Conservation (phyloP, 163 green algal genomes). For the Coccomyxa subellipsoidea region DNA sequence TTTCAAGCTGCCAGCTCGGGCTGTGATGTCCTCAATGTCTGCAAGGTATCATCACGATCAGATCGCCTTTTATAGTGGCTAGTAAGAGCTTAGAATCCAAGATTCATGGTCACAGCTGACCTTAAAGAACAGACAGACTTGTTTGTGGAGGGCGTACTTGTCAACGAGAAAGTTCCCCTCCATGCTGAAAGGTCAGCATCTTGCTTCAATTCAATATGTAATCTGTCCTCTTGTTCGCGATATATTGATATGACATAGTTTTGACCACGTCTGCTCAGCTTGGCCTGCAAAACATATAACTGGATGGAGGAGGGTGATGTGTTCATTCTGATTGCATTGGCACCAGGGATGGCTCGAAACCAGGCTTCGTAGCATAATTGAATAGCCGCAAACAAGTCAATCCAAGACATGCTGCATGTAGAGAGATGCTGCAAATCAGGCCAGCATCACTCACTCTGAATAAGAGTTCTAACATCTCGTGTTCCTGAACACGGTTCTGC, state of each 20-base stretch:
- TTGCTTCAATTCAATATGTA: not conserved
- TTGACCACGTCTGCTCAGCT: not conserved
- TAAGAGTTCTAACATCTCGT: not conserved
- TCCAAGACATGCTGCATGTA: not conserved
- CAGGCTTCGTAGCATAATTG: no score
- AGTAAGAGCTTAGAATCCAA: no score
- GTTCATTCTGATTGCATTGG: no score
- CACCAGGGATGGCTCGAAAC: no score
- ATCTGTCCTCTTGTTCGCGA: not conserved
- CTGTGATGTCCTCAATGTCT: conserved; percentile 90
- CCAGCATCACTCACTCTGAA: not conserved
- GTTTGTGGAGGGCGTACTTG: not conserved
- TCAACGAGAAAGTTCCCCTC: not conserved
- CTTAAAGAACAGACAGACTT: no score
- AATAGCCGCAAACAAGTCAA: no score
- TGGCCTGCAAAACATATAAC: conserved; percentile 2
- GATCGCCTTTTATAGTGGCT: no score
- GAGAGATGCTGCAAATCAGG: no score
- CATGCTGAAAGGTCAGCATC: not conserved
- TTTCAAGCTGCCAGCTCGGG: conserved; percentile 89
- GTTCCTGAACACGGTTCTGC: not conserved
- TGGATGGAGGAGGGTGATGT: not conserved
- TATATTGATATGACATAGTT: not conserved
- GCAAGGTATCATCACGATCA: conserved; percentile 7
- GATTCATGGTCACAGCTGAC: no score